phyloP scores from a whole-genome alignment of 2,329 filamentous ascomycete genomes.

The Aspergillus sp. region DNA sequence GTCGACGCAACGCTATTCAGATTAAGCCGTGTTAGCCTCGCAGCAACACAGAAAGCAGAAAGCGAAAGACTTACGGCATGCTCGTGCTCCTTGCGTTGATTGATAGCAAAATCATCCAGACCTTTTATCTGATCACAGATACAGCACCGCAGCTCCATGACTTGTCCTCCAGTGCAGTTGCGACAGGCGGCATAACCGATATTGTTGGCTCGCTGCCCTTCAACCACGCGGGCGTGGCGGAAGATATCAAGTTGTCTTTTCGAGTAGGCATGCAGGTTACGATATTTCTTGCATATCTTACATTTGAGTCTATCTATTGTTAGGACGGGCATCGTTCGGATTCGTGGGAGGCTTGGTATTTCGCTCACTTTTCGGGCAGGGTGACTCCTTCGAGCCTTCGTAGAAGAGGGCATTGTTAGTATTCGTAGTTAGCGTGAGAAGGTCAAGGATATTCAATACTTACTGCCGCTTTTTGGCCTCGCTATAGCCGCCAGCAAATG shows the following conservation, averaged over 20 bases:
- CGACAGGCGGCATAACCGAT: slow-evolving; percentile 41
- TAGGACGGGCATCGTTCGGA: neutral
- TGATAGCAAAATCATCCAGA: slow-evolving; percentile 52
- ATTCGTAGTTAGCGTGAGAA: neutral
- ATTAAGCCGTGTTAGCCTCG: neutral
- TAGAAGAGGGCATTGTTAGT: neutral
- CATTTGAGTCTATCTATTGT: slow-evolving; percentile 46
- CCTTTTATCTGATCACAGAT: slow-evolving; percentile 50
- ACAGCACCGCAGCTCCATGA: slow-evolving; percentile 50
- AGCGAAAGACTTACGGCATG: slow-evolving; percentile 41
- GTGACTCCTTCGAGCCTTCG: slow-evolving; percentile 26
- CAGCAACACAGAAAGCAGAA: neutral
- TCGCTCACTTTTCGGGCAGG: slow-evolving; percentile 35
- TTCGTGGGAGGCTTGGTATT: neutral
- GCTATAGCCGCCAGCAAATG: slow-evolving; percentile 27
- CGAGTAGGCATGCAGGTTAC: slow-evolving; percentile 42
- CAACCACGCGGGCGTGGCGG: slow-evolving; percentile 23
- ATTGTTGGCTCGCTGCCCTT: slow-evolving; percentile 16
- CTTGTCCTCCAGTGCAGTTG: slow-evolving; percentile 44
- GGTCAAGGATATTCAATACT: slow-evolving; percentile 3
- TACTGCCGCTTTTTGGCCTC: slow-evolving; percentile 24
- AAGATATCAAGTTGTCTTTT: slow-evolving; percentile 47
- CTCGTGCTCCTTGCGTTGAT: slow-evolving; percentile 48
- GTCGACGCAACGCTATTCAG: slow-evolving; percentile 42
- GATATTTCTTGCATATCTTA: slow-evolving; percentile 45